Conservation (phyloP, 306 rosid species). For the Abrus pulchellus region DNA sequence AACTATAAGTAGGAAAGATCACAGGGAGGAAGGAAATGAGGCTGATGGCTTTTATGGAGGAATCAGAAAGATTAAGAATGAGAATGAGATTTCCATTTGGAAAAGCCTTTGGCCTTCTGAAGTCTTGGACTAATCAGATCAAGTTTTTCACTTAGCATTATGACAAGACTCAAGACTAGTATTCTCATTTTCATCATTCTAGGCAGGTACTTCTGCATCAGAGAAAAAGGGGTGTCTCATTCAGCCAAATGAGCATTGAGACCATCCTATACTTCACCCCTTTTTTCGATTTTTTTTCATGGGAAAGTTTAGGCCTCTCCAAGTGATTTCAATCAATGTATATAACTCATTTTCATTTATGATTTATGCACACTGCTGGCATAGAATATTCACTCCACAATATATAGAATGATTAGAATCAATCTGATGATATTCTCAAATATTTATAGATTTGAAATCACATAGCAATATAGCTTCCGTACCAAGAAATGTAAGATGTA, state of each 20-base stretch:
- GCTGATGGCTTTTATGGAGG: constrained; percentile 94
- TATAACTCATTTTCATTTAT: constrained; percentile 46
- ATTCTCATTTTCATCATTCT: constrained; percentile 37
- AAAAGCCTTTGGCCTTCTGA: constrained; percentile 83
- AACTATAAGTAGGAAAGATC: constrained; percentile 68
- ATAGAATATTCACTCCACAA: constrained; percentile 57
- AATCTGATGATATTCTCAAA: constrained; percentile 41
- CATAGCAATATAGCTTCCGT: constrained; percentile 3
- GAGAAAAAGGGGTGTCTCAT: constrained; percentile 42
- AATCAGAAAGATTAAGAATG: constrained; percentile 69
- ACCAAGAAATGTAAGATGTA: constrained; percentile 19
- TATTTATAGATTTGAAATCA: constrained; percentile 32
- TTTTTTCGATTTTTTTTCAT: constrained; percentile 43
- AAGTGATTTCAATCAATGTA: constrained; percentile 58
- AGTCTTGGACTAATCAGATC: constrained; percentile 65
- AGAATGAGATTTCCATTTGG: constrained; percentile 74
- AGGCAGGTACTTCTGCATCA: constrained; percentile 39
- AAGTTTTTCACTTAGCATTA: constrained; percentile 26
- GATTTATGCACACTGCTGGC: constrained; percentile 36
- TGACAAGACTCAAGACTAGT: constrained; percentile 38
- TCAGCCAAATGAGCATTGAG: constrained; percentile 51
- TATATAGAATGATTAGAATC: constrained; percentile 49
- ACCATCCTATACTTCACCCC: constrained; percentile 36
- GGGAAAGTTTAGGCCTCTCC: constrained; percentile 48
- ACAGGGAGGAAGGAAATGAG: constrained; percentile 87